Evolutionary conservation across 768 basidiomycete genomes (phyloP).

Genomic region (Tricholoma bakamatsutake): DNA sequence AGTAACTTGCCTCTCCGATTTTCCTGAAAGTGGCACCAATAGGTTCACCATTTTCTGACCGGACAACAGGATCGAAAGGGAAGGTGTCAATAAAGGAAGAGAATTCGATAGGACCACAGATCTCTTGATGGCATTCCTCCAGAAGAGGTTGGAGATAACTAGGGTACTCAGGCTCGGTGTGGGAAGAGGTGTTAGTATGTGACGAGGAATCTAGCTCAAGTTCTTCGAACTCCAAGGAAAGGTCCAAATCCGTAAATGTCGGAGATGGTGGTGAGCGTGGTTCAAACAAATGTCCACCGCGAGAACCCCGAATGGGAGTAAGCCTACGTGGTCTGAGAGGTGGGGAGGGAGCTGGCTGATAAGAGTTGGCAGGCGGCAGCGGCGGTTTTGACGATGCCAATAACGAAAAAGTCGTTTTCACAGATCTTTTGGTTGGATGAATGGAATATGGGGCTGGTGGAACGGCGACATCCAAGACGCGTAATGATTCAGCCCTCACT

Average conservation of each 20-base stretch:
- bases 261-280: conserved; percentile 54
- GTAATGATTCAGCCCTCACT: conserved; percentile 10
- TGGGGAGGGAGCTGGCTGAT: conserved; percentile 24
- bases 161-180: conserved; percentile 31
- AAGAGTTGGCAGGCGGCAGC: conserved; percentile 7
- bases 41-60: conserved; percentile 15
- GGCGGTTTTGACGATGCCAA: conserved; percentile 7
- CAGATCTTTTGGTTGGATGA: conserved; percentile 9
- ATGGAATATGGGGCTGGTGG: conserved; percentile 32
- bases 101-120: conserved; percentile 63
- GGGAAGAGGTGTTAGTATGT: conserved; percentile 11
- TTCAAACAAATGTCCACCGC: conserved; percentile 32
- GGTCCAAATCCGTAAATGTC: conserved; percentile 46
- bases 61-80: conserved; percentile 63
- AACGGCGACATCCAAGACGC: conserved; percentile 35
- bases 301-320: conserved; percentile 56
- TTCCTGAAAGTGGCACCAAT: conserved; percentile 54
- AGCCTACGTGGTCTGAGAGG: conserved; percentile 51
- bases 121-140: conserved; percentile 64
- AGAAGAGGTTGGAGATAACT: conserved; percentile 58
- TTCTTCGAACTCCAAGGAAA: conserved; percentile 45
- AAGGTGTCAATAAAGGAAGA: conserved; percentile 80
- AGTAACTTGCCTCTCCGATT: conserved; percentile 95
- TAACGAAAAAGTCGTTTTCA: background rate
- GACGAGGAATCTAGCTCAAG: conserved; percentile 29